Evolutionary conservation across 116 monocot genomes (phyloP), one percentile per base, ranked within the genome.

Genomic region (Papilionanthe hybrid): DNA sequence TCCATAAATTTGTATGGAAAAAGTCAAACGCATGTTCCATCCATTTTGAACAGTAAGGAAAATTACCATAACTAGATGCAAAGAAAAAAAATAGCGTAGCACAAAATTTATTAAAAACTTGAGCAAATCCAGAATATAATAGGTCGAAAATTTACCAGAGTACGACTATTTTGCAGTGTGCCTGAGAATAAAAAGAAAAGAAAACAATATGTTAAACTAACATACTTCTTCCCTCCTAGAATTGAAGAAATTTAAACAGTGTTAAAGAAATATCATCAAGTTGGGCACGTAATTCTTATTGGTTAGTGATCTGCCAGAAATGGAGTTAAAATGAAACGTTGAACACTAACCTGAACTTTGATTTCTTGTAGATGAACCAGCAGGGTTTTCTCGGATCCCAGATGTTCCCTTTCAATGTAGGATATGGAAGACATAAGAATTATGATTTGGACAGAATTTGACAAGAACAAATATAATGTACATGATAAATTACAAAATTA

Each of bases 281-380:
- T 9, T 1, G 43, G 55, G 9, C 57, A 41, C 18, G 53, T 53
- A 53, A 53, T 53, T 53, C 53, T 53, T 53, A 15, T 53, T 53
- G 53, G 13, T 53, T 15, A 15, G 53, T 23, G 42, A 30, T 18
- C 47, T 41, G 48, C 32, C 41, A 67, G 66, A 25, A 28, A 27
- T 57, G 50, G 13, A 58, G 23, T 25, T 55, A 27, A n/a, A 56
- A 63, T 58, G 55, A 56, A 42, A 56, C 7, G 65, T 44, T 9
- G 25, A 73, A 83, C 47, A 81, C 87, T 81, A 67, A 92, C 94
- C 94, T 80, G 92, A 80, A 79, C 72, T 66, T 43, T 79, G 85
- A 66, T 78, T 75, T 75, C 60, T 83, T 29, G 80, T 17, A 79
- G 91, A 83, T 53, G 65, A 27, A 71, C 44, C 72, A 42, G 79